Evolutionary conservation across 2,329 filamentous ascomycete genomes (phyloP), one percentile per base, ranked within the genome.

Genomic region (Xylaria polymorpha): DNA sequence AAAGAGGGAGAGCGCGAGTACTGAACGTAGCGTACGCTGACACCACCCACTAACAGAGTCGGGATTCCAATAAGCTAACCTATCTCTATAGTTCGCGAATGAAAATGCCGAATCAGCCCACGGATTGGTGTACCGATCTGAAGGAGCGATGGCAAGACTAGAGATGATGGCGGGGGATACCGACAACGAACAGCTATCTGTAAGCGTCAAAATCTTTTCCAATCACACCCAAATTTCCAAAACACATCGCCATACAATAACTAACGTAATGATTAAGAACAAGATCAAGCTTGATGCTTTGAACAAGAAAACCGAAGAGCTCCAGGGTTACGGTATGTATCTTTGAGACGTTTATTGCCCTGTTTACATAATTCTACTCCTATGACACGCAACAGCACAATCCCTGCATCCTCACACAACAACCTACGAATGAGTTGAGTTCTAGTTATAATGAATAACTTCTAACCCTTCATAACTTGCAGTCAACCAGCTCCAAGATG

Each of bases 401-500:
- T 29, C 25, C 2, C 25, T n/a, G 35, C 7, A 37, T 37, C 35
- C 37, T 22, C 43, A 8, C 7, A 8, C 5, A 20, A 20, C 43
- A 20, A 14, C n/a, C 18, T 32, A 50, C 25, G 10, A 50, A 7
- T 1, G 12, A 29, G 20, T 50, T 15, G 7, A n/a, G 15, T 50
- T 12, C 25, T 20, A 20, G 43, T 18, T 22, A 50, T 22, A 15
- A 50, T 5, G 10, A 2, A 14, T 8, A 6, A 5, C 32, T 32
- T 32, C 25, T 51, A 51, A 55, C 32, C 4, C 51, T 37, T 4
- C 15, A 4, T 15, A 1, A 14, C 12, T 7, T n/a, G n/a, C 41
- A 64, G 41, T 67, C 29, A 67, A 70, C 25, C 46, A 64, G 20
- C n/a, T 70, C 7, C 68, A 70, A 32, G 68, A 70, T 20, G 64